Base-by-base conservation (phyloP, 2,329 filamentous ascomycete species). In the Penicillium digitatum region DNA sequence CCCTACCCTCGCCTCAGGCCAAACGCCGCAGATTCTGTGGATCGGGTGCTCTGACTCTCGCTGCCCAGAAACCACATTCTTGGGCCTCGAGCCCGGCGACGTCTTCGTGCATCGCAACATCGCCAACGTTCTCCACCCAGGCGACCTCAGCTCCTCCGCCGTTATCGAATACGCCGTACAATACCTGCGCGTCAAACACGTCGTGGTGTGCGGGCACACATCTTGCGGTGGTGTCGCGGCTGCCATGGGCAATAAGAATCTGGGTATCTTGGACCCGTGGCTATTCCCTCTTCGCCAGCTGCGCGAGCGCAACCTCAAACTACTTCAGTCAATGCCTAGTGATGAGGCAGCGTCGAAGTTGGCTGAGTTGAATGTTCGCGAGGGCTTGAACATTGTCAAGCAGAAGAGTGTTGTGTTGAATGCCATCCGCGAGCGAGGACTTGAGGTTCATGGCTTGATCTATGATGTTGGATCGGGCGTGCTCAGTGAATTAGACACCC, bases 81-180 rank as follows among this genome's bases (percentile, higher is more conserved):
- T 92, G 27, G 86, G 87, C 66, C 81, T 90, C 55, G 81, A 89
- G 67, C 89, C 90, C 3, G 90, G 90, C 56, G 89, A 95, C 66
- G 86, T 95, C 63, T 95, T 95, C 72, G 87, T 90, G 49, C 90
- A 95, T 79, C 88, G 90, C 70, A 95, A 95, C 78, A 92, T 95
- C 71, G 90, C 89, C 74, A 95, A 95, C 77, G 84, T 93, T 67
- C 76, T 95, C 60, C 84, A 85, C 54, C 78, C 85, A 20, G 85
- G 84, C 65, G 90, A 95, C 71, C 82, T 93, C 71, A 89, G 84
- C 76, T 85, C 86, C 32, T 81, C 84, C 11, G 83, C 85, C 52
- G 89, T 93, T 43, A 86, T 95, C 69, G 87, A 93, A 69, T 95
- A 87, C 70, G 87, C 89, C 40, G 88, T 95, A 56, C 78, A 76